Percentiles rank a stretch among this genome's conserved stretches.
Conservation (phyloP, 495 filamentous ascomycete genomes). For the Hyaloscypha hepaticicola region DNA sequence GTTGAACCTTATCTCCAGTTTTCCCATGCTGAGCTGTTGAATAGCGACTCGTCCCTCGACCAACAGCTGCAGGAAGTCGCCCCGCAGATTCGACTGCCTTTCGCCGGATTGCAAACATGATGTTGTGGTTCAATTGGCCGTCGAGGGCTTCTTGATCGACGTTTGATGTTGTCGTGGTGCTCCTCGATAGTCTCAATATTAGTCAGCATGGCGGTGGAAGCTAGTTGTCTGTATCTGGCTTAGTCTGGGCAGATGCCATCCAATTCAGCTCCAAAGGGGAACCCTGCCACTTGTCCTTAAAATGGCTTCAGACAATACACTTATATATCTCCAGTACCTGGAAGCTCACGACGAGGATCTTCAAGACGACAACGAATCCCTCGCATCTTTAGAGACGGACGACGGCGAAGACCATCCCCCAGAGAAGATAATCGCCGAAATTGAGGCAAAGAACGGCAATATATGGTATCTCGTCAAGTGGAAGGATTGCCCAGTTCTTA, state of each 20-base stretch:
- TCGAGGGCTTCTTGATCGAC: background rate
- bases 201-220: slow-evolving; percentile 17
- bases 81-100: slow-evolving; percentile 29
- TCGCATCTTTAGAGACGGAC: slow-evolving; percentile 29
- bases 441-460: slow-evolving; percentile 7
- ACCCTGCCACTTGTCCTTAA: slow-evolving; percentile 13
- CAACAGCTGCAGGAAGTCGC: slow-evolving; percentile 17
- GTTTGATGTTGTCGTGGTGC: slow-evolving; percentile 14
- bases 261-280: slow-evolving; percentile 5
- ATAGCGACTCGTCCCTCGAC: slow-evolving; percentile 9
- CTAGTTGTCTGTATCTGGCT: slow-evolving; percentile 1
- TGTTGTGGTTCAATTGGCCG: slow-evolving; percentile 34
- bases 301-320: slow-evolving; percentile 16
- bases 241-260: background rate
- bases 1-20: slow-evolving; percentile 11
- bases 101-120: slow-evolving; percentile 31
- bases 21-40: slow-evolving; percentile 18
- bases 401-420: slow-evolving; percentile 29
- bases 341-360: slow-evolving; percentile 5
- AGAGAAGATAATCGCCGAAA: slow-evolving; percentile 30
- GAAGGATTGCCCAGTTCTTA: slow-evolving; percentile 31
- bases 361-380: slow-evolving; percentile 28
- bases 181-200: slow-evolving; percentile 2
- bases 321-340: background rate
- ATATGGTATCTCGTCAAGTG: slow-evolving; percentile 35